phyloP scores from a whole-genome alignment of 192 early-diverging fungal species.

The Podila horticola region DNA sequence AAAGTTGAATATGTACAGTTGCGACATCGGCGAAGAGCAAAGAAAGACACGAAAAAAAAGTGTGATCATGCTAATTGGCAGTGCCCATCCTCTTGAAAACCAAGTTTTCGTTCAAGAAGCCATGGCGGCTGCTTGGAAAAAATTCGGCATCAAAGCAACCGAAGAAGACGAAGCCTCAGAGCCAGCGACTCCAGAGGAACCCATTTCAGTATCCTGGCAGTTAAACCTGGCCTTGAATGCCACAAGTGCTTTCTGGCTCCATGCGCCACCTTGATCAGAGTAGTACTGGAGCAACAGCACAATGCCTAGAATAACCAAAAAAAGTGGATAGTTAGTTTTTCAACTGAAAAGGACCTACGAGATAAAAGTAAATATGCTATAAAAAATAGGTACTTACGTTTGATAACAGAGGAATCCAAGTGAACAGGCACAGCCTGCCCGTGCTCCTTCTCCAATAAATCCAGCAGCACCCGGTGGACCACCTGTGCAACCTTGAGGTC shows the following conservation, averaged over 20 bases:
- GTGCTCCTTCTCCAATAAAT: conserved; percentile 10
- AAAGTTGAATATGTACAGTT: not conserved
- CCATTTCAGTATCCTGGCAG: not conserved
- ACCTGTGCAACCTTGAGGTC: conserved; percentile 24
- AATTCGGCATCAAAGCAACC: conserved; percentile 16
- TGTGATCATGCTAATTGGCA: too few species aligned
- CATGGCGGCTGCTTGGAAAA: conserved; percentile 20
- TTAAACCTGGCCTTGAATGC: conserved; percentile 6
- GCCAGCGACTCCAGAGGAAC: not conserved
- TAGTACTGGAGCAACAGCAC: conserved; percentile 26
- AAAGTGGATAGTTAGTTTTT: not conserved
- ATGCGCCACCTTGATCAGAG: conserved; percentile 23
- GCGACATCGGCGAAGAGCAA: not conserved
- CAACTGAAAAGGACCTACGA: not conserved
- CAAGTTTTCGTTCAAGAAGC: not conserved
- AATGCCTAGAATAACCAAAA: conserved; percentile 10
- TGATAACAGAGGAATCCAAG: not conserved
- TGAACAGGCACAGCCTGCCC: conserved; percentile 17
- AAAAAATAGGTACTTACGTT: conserved; percentile 8
- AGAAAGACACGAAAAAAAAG: not conserved
- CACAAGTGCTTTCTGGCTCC: conserved; percentile 18
- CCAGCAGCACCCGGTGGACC: conserved; percentile 14
- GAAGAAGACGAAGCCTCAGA: not conserved
- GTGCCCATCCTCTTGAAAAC: too few species aligned
- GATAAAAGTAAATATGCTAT: not conserved